A percentile compares a stretch with the other conserved stretches of the same genome.
These are phyloP conservation scores for Acer negundo DNA, from an alignment of 345 rosid species.

Conservation along the genomic window DNA sequence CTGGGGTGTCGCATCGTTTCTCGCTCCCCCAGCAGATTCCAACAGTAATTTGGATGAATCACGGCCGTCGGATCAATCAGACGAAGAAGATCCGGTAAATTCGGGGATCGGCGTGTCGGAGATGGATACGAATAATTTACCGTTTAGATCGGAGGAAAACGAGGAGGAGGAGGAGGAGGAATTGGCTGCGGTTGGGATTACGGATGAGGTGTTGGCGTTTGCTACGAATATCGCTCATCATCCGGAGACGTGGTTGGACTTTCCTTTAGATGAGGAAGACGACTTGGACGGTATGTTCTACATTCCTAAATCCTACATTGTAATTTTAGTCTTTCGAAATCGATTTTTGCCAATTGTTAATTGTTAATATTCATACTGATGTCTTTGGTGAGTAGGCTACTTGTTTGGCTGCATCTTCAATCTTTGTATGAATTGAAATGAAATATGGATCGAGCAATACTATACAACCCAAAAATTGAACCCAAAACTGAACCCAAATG, in stretches of 20 bases:
- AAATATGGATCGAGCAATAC: neutral
- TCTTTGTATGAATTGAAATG: neutral
- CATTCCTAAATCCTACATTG: neutral
- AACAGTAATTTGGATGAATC: slow-evolving; percentile 23
- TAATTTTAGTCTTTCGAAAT: neutral
- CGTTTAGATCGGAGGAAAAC: slow-evolving; percentile 44
- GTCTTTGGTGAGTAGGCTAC: neutral
- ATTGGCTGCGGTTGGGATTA: slow-evolving; percentile 58
- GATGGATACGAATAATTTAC: slow-evolving; percentile 49
- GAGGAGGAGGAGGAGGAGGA: slow-evolving; percentile 30
- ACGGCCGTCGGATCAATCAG: slow-evolving; percentile 33
- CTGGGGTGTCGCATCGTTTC: slow-evolving; percentile 95
- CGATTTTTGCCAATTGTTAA: neutral
- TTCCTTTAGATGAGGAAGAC: slow-evolving; percentile 85
- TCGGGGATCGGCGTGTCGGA: slow-evolving; percentile 55
- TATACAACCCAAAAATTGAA: no score
- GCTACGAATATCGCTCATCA: slow-evolving; percentile 86
- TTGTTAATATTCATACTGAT: neutral
- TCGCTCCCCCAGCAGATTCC: slow-evolving; percentile 52
- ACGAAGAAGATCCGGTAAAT: slow-evolving; percentile 31
- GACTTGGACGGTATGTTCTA: slow-evolving; percentile 67
- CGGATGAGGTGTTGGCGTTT: slow-evolving; percentile 82
- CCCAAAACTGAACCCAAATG: no score
- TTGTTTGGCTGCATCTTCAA: neutral
- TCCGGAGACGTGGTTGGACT: slow-evolving; percentile 98